phyloP scores from a whole-genome alignment of 306 rosid genomes.

The Vigna trinervia region DNA sequence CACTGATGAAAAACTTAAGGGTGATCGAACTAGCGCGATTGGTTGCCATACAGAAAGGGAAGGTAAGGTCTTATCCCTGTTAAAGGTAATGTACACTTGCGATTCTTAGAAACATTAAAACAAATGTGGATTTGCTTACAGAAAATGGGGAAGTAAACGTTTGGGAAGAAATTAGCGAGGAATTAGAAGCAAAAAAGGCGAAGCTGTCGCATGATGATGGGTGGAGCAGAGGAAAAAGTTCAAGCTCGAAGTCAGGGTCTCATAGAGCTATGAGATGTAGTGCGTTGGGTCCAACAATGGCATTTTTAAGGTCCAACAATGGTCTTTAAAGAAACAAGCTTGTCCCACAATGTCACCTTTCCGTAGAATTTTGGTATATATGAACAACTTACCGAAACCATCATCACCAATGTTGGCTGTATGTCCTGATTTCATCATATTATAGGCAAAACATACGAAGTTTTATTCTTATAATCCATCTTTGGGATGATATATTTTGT shows the following conservation, averaged over 20 bases:
- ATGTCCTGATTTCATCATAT: slow-evolving; percentile 42
- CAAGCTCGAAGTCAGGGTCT: slow-evolving; percentile 69
- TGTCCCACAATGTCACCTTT: background rate
- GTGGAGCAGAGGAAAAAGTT: slow-evolving; percentile 61
- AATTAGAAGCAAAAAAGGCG: slow-evolving; percentile 72
- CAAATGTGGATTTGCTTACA: slow-evolving; percentile 46
- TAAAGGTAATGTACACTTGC: slow-evolving; percentile 54
- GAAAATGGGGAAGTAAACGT: slow-evolving; percentile 68
- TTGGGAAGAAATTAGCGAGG: slow-evolving; percentile 88
- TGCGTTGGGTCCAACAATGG: slow-evolving; percentile 89
- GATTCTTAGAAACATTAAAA: slow-evolving; percentile 22
- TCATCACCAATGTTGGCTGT: slow-evolving; percentile 25
- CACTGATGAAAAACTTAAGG: slow-evolving; percentile 18
- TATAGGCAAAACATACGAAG: slow-evolving; percentile 26
- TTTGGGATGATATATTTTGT: slow-evolving; percentile 42
- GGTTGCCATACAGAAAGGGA: slow-evolving; percentile 44
- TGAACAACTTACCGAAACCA: slow-evolving; percentile 17
- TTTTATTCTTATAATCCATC: slow-evolving; percentile 31
- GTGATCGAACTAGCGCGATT: slow-evolving; percentile 41
- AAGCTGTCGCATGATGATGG: slow-evolving; percentile 61
- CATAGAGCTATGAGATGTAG: slow-evolving; percentile 75
- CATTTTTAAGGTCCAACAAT: slow-evolving; percentile 67
- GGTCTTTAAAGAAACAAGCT: slow-evolving; percentile 53
- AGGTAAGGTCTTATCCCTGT: slow-evolving; percentile 43
- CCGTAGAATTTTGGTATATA: slow-evolving; percentile 26